Conservation (phyloP, 2,329 filamentous ascomycete genomes). For the Pseudocercospora eumusae region DNA sequence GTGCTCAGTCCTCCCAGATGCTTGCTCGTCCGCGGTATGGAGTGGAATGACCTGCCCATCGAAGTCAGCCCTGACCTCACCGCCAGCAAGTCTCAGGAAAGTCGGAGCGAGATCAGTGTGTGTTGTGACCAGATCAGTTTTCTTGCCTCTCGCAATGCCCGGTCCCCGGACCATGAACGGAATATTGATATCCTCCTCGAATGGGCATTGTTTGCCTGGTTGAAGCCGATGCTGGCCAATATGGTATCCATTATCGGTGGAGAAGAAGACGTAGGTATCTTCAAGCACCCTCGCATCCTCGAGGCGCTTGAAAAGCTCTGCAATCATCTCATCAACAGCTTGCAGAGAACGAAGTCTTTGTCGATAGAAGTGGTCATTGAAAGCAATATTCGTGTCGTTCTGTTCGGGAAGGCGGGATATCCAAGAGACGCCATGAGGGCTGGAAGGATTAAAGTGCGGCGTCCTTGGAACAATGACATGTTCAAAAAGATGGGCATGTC, state of each 20-base stretch:
- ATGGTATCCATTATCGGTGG: constrained; percentile 46
- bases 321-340: constrained; percentile 58
- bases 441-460: constrained; percentile 64
- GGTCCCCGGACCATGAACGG: constrained; percentile 45
- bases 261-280: constrained; percentile 49
- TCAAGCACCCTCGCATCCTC: constrained; percentile 48
- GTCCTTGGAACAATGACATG: constrained; percentile 62
- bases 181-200: constrained; percentile 46
- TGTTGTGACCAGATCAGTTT: constrained; percentile 40
- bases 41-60: constrained; percentile 43
- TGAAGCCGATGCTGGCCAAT: constrained; percentile 45
- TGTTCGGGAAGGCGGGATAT: constrained; percentile 47
- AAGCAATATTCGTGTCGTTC: constrained; percentile 51
- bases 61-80: constrained; percentile 36
- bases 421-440: constrained; percentile 52
- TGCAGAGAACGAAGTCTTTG: constrained; percentile 54
- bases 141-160: constrained; percentile 35
- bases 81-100: constrained; percentile 39
- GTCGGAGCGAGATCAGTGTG: constrained; percentile 47
- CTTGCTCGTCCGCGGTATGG: not conserved
- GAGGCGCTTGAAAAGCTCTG: constrained; percentile 47
- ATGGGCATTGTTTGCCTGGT: constrained; percentile 44
- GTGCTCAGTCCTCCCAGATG: constrained; percentile 35
- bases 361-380: constrained; percentile 57
- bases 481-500: constrained; percentile 64